phyloP scores from a whole-genome alignment of 225 moss, liverwort and hornwort species.

The Pseudoscleropodium purum region DNA sequence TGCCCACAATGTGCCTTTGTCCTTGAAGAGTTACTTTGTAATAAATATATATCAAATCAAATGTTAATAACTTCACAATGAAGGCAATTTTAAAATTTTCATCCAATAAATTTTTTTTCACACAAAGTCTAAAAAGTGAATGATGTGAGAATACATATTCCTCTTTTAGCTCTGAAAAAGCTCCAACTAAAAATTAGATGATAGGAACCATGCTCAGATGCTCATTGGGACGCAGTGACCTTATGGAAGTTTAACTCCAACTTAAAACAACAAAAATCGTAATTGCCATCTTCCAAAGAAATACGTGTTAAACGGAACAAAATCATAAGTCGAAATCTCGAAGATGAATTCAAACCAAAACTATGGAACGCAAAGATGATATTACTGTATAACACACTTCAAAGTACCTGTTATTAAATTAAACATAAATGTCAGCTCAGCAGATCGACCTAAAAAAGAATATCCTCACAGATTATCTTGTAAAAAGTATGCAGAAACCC shows the following conservation, averaged over 20 bases:
- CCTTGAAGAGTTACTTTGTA: no score
- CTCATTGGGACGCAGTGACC: background rate
- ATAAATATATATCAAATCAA: no score
- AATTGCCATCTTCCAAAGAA: background rate
- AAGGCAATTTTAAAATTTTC: background rate
- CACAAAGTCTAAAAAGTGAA: no score
- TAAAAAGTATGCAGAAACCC: constrained; percentile 8
- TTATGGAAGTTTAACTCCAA: background rate
- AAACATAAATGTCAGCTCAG: constrained; percentile 20
- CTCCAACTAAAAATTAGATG: background rate
- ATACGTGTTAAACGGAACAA: background rate
- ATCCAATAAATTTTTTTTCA: no score
- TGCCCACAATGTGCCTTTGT: background rate
- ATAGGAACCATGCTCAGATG: background rate
- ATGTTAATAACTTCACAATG: background rate
- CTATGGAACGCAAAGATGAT: background rate
- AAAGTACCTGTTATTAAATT: constrained; percentile 22
- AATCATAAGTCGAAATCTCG: background rate
- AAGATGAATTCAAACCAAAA: background rate
- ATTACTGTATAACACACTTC: constrained; percentile 8
- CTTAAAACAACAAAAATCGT: background rate
- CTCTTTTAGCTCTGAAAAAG: background rate
- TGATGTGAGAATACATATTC: background rate
- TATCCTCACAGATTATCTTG: constrained; percentile 12
- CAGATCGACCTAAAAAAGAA: constrained; percentile 12